phyloP scores from a whole-genome alignment of 371 early-diverging fungal genomes.

The Apophysomyces trapeziformis region DNA sequence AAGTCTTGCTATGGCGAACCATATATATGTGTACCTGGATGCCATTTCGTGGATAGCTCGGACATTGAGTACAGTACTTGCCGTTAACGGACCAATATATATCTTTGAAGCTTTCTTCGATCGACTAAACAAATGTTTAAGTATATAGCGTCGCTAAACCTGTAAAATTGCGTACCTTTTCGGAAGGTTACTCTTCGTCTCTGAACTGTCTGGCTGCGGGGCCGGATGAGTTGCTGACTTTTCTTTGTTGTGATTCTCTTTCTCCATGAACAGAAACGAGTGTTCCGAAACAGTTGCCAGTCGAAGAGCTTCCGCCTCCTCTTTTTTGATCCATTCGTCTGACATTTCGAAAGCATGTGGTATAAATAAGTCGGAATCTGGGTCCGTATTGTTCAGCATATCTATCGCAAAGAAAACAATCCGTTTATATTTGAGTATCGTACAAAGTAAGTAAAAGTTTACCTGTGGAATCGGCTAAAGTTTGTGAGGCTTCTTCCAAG shows the following conservation, averaged over 20 bases:
- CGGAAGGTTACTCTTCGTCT: neutral
- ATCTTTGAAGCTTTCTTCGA: neutral
- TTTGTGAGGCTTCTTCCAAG: conserved; percentile 14
- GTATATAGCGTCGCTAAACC: neutral
- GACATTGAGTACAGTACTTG: neutral
- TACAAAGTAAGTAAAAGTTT: neutral
- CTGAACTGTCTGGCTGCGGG: no score
- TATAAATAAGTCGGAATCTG: neutral
- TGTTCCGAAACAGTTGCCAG: neutral
- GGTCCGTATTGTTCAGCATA: neutral
- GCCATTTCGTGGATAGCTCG: neutral
- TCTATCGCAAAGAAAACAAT: neutral
- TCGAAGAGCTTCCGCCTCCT: neutral
- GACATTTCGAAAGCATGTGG: conserved; percentile 4
- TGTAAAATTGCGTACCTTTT: neutral
- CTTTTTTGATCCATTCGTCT: neutral
- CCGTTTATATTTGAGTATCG: neutral
- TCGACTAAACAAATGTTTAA: neutral
- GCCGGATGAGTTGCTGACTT: neutral
- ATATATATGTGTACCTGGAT: neutral
- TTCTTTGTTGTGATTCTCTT: neutral
- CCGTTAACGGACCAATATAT: neutral
- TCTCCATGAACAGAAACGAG: neutral
- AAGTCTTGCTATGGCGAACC: neutral
- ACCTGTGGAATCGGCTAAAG: neutral